Evolutionary conservation across 1,284 basidiomycete genomes (phyloP), one percentile per base, ranked within the genome.

Genomic region (Cutaneotrichosporon dermatis): DNA sequence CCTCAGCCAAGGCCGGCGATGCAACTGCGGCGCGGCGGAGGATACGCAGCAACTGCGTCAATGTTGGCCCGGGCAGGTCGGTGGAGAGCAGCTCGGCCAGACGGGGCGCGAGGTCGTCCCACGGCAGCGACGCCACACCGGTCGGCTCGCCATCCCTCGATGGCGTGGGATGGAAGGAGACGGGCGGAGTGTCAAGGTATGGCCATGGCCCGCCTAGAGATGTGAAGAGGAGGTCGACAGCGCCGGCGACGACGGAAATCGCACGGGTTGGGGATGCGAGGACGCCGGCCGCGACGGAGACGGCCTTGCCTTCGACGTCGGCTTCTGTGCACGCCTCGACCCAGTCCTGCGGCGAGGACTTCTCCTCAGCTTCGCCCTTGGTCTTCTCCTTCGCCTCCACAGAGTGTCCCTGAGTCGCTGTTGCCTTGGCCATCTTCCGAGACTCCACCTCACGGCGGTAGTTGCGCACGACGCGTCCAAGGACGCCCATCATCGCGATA

Each of bases 401-500:
- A 25, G 25, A 25, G 25, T 25, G 25, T 25, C 25, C 25, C 25
- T 25, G 25, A 25, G 25, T 25, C 25, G 25, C 25, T 25, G 25
- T 25, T 25, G 25, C 25, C 42, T 9, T 46, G 8, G 8, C 59
- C 57, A 25, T 25, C 25, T 25, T 25, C 25, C 25, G 25, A 25
- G 25, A 25, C 25, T 25, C 25, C 25, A 25, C 25, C 25, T 25
- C 25, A 9, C 55, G 25, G 52, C 54, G 53, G 44, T 59, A 66
- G 6, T 54, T 58, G 13, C 34, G 57, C 16, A 84, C 78, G 40
- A 93, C 83, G 35, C 83, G 82, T 0, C 82, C 82, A 0, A 96
- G 78, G 0, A 95, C 82, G 8, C 85, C 84, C 33, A 96, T 80
- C 85, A 94, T 92, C 0, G 86, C 85, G 8, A 88, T 85, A 35